Conservation (phyloP, 768 basidiomycete genomes). For the Pleurotus eryngii region DNA sequence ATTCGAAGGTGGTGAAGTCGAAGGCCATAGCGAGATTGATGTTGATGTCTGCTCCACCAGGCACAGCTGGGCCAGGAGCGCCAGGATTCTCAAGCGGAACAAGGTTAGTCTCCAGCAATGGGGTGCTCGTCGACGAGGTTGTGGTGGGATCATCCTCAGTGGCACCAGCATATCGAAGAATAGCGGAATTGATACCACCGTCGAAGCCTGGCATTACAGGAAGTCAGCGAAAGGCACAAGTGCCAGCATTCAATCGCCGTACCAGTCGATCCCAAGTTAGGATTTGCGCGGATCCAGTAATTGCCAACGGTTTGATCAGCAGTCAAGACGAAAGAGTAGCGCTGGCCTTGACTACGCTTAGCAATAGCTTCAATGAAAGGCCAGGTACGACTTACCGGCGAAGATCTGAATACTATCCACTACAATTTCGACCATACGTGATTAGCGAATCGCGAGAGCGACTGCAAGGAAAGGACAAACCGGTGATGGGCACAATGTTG, state of each 20-base stretch:
- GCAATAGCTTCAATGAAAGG: neutral
- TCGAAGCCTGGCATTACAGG: conserved; percentile 15
- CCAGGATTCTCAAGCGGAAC: conserved; percentile 28
- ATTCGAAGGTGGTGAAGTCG: conserved; percentile 12
- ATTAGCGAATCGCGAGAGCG: too few relatives aligned
- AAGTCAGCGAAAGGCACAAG: too few relatives aligned
- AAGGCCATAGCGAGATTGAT: conserved; percentile 18
- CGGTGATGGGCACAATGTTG: conserved; percentile 15
- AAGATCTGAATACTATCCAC: conserved; percentile 41
- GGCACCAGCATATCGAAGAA: conserved; percentile 47
- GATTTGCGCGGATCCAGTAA: conserved; percentile 37
- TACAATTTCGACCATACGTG: conserved; percentile 3
- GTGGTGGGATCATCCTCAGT: conserved; percentile 32
- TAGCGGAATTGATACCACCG: conserved; percentile 51
- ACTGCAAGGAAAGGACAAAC: too few relatives aligned
- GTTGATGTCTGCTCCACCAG: conserved; percentile 21
- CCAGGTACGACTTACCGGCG: conserved; percentile 15
- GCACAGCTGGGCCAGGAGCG: conserved; percentile 19
- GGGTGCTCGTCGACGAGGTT: conserved; percentile 13
- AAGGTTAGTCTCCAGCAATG: conserved; percentile 26
- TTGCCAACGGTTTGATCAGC: conserved; percentile 36
- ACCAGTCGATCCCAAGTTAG: conserved; percentile 13
- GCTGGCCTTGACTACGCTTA: conserved; percentile 17
- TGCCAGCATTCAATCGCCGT: too few relatives aligned
- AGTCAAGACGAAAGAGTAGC: conserved; percentile 32